Evolutionary conservation across 768 basidiomycete species (phyloP).

Genomic region (Boletus huronensis): DNA sequence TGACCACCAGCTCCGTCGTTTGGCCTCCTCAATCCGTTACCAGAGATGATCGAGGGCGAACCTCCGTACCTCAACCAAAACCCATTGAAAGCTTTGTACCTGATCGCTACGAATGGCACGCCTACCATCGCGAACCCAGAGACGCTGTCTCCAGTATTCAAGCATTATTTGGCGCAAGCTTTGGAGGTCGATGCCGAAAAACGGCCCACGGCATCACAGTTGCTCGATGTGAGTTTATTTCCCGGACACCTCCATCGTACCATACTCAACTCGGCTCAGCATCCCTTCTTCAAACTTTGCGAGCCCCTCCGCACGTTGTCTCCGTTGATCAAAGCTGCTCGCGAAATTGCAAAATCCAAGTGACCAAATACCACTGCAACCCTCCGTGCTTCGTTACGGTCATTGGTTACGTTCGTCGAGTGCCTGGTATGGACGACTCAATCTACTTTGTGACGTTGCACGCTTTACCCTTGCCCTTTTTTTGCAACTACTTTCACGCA

Average conservation of each 20-base stretch:
- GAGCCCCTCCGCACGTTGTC: slow-evolving; percentile 85
- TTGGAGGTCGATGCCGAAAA: slow-evolving; percentile 95
- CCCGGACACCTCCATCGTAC: not conserved
- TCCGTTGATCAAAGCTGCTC: slow-evolving; percentile 88
- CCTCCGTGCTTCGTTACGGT: not conserved
- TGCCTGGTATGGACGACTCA: slow-evolving; percentile 4
- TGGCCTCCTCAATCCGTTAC: slow-evolving; percentile 4
- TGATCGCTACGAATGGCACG: slow-evolving; percentile 98
- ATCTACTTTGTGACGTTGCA: slow-evolving; percentile 11
- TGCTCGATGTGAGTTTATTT: slow-evolving; percentile 59
- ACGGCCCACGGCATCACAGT: slow-evolving; percentile 78
- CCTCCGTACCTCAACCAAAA: slow-evolving; percentile 96
- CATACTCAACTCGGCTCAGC: slow-evolving; percentile 39
- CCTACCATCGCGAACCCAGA: slow-evolving; percentile 94
- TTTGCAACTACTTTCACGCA: slow-evolving; percentile 20
- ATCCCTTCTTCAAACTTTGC: slow-evolving; percentile 83
- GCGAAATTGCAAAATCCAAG: slow-evolving; percentile 75
- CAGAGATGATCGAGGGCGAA: slow-evolving; percentile 98
- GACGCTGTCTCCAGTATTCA: slow-evolving; percentile 70
- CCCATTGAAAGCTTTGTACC: slow-evolving; percentile 92
- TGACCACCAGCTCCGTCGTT: not conserved
- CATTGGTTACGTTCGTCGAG: not conserved
- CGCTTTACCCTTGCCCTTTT: not conserved
- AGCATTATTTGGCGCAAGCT: slow-evolving; percentile 83
- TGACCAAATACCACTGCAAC: slow-evolving; percentile 1